A percentile compares a stretch with the other conserved stretches of the same genome.
These are phyloP conservation scores for Phanerochaete sordida DNA, from an alignment of 768 basidiomycete species.

Conservation along the genomic window DNA sequence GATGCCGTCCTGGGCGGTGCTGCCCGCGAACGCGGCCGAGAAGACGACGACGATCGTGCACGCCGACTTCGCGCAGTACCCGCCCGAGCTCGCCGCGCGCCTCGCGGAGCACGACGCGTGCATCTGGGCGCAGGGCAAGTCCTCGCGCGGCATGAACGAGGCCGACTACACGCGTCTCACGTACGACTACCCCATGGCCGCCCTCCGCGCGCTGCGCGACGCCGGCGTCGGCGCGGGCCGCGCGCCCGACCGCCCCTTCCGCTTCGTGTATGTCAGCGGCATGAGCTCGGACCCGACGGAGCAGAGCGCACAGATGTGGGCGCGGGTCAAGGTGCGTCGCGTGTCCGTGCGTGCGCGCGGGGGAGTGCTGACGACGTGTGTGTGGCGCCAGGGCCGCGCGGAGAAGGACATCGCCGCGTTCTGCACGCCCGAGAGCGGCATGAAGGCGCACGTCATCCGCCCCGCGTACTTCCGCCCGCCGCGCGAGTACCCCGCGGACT, in stretches of 20 bases:
- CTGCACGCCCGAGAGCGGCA: slow-evolving; percentile 15
- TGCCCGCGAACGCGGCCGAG: slow-evolving; percentile 22
- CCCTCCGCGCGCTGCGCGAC: slow-evolving; percentile 27
- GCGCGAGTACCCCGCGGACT: slow-evolving; percentile 24
- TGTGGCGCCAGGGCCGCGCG: slow-evolving; percentile 20
- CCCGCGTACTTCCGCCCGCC: slow-evolving; percentile 34
- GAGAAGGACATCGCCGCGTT: slow-evolving; percentile 29
- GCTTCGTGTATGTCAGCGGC: slow-evolving; percentile 37
- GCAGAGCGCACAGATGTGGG: slow-evolving; percentile 29
- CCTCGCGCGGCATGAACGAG: slow-evolving; percentile 26
- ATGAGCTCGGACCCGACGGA: slow-evolving; percentile 33
- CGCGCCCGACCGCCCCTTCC: slow-evolving; percentile 25
- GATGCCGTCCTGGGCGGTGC: slow-evolving; percentile 29
- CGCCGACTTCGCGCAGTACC: slow-evolving; percentile 31
- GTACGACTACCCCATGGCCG: slow-evolving; percentile 31
- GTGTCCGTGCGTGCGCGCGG: background rate
- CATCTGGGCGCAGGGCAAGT: slow-evolving; percentile 34
- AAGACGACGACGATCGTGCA: slow-evolving; percentile 31
- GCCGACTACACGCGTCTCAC: slow-evolving; percentile 32
- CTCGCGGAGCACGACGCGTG: slow-evolving; percentile 33
- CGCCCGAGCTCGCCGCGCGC: slow-evolving; percentile 23
- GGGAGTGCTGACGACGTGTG: too few relatives aligned
- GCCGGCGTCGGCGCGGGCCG: slow-evolving; percentile 23
- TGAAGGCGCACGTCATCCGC: slow-evolving; percentile 28
- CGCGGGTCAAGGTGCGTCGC: slow-evolving; percentile 32